phyloP scores from a whole-genome alignment of 75 land plant species.

The Cupressus sempervirens region DNA sequence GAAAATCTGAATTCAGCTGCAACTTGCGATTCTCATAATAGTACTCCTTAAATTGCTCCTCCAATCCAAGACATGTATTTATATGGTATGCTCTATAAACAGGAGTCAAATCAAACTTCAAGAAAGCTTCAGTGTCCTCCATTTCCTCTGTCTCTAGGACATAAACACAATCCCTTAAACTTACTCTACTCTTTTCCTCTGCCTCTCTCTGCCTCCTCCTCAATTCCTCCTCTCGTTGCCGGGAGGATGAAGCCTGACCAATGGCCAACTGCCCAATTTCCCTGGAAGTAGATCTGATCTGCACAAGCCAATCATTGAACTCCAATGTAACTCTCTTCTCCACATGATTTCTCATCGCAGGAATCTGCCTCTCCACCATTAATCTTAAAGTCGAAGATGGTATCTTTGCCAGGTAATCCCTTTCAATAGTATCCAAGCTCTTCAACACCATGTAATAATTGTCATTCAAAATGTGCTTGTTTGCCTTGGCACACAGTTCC shows the following conservation, averaged over 20 bases:
- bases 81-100: constrained; percentile 91
- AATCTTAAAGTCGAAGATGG: constrained; percentile 56
- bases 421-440: constrained; percentile 61
- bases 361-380: constrained; percentile 69
- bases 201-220: constrained; percentile 78
- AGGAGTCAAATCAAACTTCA: constrained; percentile 74
- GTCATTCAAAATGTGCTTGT: constrained; percentile 42
- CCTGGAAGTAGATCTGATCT: constrained; percentile 68
- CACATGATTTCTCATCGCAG: constrained; percentile 55
- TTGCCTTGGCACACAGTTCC: constrained; percentile 62
- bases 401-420: constrained; percentile 31
- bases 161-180: constrained; percentile 67
- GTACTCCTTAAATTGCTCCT: constrained; percentile 77
- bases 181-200: constrained; percentile 75
- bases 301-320: constrained; percentile 93
- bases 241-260: constrained; percentile 76
- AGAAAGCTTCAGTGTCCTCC: constrained; percentile 31
- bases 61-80: constrained; percentile 79
- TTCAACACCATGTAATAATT: constrained; percentile 79
- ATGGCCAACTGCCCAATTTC: constrained; percentile 90
- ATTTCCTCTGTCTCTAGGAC: constrained; percentile 65
- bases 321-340: constrained; percentile 72
- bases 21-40: constrained; percentile 87
- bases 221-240: constrained; percentile 96
- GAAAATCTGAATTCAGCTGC: constrained; percentile 94